Conservation (phyloP, 1,139 yeast species). For the Lodderomyces beijingensis region DNA sequence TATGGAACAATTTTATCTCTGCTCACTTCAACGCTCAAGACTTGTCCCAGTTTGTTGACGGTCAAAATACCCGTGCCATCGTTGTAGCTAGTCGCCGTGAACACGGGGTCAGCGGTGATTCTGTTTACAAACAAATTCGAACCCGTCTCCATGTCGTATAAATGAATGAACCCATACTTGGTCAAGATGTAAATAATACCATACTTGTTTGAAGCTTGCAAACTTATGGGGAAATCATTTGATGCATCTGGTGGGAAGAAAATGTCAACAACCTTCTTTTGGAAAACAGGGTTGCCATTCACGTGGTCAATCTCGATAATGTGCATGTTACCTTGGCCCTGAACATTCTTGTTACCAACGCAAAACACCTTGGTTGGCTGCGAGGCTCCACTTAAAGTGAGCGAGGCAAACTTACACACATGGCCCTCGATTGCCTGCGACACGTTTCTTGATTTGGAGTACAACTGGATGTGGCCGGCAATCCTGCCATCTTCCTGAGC, state of each 20-base stretch:
- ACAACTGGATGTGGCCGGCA: constrained; percentile 94
- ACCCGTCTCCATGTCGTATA: constrained; percentile 92
- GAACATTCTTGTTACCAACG: constrained; percentile 83
- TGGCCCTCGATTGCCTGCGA: constrained; percentile 99
- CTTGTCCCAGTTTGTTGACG: constrained; percentile 94
- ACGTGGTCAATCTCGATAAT: constrained; percentile 95
- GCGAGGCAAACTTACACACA: constrained; percentile 82
- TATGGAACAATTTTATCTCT: constrained; percentile 86
- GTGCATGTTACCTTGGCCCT: constrained; percentile 84
- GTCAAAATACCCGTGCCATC: constrained; percentile 82
- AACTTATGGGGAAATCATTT: constrained; percentile 93
- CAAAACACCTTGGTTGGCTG: constrained; percentile 83
- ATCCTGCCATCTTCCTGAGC: constrained; percentile 93
- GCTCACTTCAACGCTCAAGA: constrained; percentile 85
- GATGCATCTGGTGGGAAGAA: constrained; percentile 97
- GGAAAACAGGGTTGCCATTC: constrained; percentile 78
- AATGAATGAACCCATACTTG: constrained; percentile 93
- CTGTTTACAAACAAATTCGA: constrained; percentile 92
- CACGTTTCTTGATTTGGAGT: constrained; percentile 79
- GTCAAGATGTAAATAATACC: constrained; percentile 89
- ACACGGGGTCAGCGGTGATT: constrained; percentile 93
- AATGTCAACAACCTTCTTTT: constrained; percentile 86
- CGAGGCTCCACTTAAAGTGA: constrained; percentile 70
- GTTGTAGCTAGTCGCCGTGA: constrained; percentile 79
- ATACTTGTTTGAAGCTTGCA: constrained; percentile 79